A percentile compares a stretch with the other conserved stretches of the same genome.
phyloP scores from a whole-genome alignment of 2,329 filamentous ascomycete species.

The Paramyrothecium roridum region DNA sequence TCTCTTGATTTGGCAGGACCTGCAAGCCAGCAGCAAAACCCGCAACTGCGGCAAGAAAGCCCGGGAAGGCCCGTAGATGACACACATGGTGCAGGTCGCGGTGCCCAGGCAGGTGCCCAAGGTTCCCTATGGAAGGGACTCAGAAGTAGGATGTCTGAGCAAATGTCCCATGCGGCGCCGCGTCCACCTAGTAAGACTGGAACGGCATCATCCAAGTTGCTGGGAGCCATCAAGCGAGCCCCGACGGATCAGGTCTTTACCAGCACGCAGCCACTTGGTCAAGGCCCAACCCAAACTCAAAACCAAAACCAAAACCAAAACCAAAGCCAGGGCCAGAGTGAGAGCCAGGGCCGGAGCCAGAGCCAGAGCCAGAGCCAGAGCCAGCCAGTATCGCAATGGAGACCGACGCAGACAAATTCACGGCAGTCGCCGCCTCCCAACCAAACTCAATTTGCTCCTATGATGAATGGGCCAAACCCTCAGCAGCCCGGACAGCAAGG shows the following conservation, averaged over 20 bases:
- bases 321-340: neutral
- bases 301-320: neutral
- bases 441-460: neutral
- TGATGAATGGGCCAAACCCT: neutral
- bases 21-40: slow-evolving; percentile 13
- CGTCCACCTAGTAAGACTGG: slow-evolving; percentile 14
- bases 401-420: neutral
- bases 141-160: slow-evolving; percentile 26
- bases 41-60: slow-evolving; percentile 3
- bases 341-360: too few relatives aligned
- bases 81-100: slow-evolving; percentile 5
- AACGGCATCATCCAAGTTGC: slow-evolving; percentile 19
- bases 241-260: slow-evolving; percentile 20
- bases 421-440: neutral
- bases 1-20: slow-evolving; percentile 8
- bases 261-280: neutral
- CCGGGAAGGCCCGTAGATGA: neutral
- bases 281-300: too few relatives aligned
- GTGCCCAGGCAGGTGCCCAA: slow-evolving; percentile 5
- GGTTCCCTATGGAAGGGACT: slow-evolving; percentile 27
- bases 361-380: slow-evolving; percentile 7
- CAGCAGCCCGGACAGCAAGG: neutral
- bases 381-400: neutral
- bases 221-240: slow-evolving; percentile 27
- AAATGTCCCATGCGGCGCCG: slow-evolving; percentile 17